These are phyloP conservation scores for Primulina huaijiensis DNA, from an alignment of 257 asterid species.

Conservation along the genomic window DNA sequence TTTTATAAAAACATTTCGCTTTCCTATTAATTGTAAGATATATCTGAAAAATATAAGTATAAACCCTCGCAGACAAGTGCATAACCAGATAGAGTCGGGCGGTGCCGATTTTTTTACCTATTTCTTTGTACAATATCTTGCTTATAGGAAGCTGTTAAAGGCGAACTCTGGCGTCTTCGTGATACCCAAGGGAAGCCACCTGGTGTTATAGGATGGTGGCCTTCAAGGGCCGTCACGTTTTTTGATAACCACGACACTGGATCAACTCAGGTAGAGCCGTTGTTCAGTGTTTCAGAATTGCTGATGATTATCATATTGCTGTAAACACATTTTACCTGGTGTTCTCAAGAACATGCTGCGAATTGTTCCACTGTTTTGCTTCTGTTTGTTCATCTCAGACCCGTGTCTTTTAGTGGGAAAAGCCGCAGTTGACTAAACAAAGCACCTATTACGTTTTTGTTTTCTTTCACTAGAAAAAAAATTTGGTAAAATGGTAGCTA, in stretches of 20 bases:
- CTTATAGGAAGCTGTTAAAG: conserved; percentile 87
- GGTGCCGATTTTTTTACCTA: conserved; percentile 13
- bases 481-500: too few relatives aligned
- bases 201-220: conserved; percentile 96
- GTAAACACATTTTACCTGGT: not conserved
- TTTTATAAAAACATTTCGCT: not conserved
- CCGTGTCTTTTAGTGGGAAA: not conserved
- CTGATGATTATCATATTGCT: conserved; percentile 1
- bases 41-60: not conserved
- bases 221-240: conserved; percentile 90
- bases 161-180: conserved; percentile 87
- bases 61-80: not conserved
- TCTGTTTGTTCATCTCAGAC: too few relatives aligned
- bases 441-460: not conserved
- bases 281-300: not conserved
- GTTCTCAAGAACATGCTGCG: not conserved
- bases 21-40: conserved; percentile 10
- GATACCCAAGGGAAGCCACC: conserved; percentile 87
- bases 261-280: conserved; percentile 74
- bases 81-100: conserved; percentile 14
- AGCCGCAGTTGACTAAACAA: not conserved
- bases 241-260: conserved; percentile 97
- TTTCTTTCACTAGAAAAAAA: too few relatives aligned
- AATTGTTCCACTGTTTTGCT: not conserved
- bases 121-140: conserved; percentile 13